Base-by-base conservation (phyloP, 23 red algal species). In the Gracilaria domingensis region DNA sequence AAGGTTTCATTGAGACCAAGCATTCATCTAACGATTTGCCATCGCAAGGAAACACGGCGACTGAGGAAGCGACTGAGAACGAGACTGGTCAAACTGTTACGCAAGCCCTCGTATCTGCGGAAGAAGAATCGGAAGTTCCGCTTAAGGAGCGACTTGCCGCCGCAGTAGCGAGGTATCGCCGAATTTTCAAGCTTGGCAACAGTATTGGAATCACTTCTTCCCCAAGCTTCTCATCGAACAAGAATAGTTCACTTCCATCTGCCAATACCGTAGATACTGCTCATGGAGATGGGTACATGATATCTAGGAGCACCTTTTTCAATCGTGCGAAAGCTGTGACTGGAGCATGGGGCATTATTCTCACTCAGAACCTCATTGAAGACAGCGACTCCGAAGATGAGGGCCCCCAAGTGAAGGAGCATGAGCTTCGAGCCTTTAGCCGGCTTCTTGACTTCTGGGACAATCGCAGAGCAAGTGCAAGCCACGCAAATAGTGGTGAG, bases 371-470 rank as follows among this genome's bases (percentile, higher is more conserved):
- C 17, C 25, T 90, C 13, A 36, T 71, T 36, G 87, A 90, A 53
- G 87, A 90, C 29, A 90, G 87, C 47, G 87, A 90, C 51, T 90
- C 87, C 5, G 90, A 93, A 79, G 90, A 93, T 55, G 90, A 93
- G 23, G 42, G 29, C 21, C 80, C 77, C 13, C 59, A 67, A 44
- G 83, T 93, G 23, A 93, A 81, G 14, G 90, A 86, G 45, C 61
- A 66, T 34, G 90, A 93, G 67, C 81, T 93, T 42, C 53, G 71
- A 50, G 90, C 90, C 14, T 93, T 93, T 42, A 86, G 83, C 32
- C 71, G 90, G 28, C 90, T 93, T 79, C 75, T 93, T 40, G 90
- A 93, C 35, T 93, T 93, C 33, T 93, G 90, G 90, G 81, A 93
- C 39, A 90, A 90, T 81, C 87, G 87, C 23, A 74, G 87, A 66